Evolutionary conservation across 257 asterid species (phyloP).

Genomic region (Jaltomata sinuosa): DNA sequence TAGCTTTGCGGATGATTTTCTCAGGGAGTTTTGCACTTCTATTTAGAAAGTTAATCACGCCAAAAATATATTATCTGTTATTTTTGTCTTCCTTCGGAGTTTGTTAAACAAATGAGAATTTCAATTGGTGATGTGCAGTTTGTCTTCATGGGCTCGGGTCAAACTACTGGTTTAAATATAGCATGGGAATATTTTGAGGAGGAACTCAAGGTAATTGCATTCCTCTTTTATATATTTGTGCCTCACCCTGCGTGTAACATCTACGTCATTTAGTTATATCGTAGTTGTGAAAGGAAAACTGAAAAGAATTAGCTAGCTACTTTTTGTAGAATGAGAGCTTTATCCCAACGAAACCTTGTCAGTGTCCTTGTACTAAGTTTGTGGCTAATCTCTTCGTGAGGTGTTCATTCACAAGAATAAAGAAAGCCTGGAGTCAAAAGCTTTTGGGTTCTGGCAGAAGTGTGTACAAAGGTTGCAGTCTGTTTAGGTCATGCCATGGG

Average conservation of each 20-base stretch:
- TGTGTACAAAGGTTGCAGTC: not conserved
- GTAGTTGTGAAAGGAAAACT: not conserved
- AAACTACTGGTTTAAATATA: slow-evolving; percentile 18
- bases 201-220: slow-evolving; percentile 39
- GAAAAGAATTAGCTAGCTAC: not conserved
- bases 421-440: not conserved
- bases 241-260: not conserved
- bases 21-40: not conserved
- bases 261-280: not conserved
- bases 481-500: not conserved
- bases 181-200: slow-evolving; percentile 33
- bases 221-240: not conserved
- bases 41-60: not conserved
- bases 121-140: slow-evolving; percentile 35
- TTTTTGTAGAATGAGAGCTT: not conserved
- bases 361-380: not conserved
- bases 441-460: not conserved
- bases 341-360: not conserved
- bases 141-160: slow-evolving; percentile 44
- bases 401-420: not conserved
- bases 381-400: not conserved
- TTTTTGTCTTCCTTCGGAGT: not conserved
- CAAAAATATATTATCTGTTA: not conserved
- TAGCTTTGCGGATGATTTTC: not conserved
- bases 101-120: slow-evolving; percentile 4